Base-by-base conservation (phyloP, 78 protist genomes). In the Paratrimastix pyriformis region DNA sequence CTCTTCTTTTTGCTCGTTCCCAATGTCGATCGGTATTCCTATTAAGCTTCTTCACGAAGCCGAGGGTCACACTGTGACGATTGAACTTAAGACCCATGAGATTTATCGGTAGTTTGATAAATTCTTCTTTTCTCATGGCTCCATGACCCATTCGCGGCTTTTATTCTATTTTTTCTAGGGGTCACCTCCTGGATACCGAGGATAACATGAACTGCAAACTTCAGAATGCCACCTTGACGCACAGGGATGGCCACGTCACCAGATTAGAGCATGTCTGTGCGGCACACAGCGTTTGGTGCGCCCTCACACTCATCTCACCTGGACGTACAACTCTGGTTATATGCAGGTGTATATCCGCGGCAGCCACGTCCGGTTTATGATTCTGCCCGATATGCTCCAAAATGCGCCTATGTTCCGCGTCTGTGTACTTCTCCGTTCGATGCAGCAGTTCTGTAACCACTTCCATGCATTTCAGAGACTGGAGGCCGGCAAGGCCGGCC, bases 41-140 rank as follows among this genome's bases (percentile, higher is more conserved):
- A 81, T 95, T 26, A 93, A 94, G 78, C 83, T 95, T 50, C 84
- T 95, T 30, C 98, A 95, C 52, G 98, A 95, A 71, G 90, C 97
- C 18, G 90, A 89, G 76, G 90, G 93, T 33, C 93, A 88, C 75
- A 79, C 74, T 8, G 81, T 95, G 37, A 88, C 96, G 21, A 48
- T 90, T 8, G 98, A 92, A 69, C 40, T 91, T 50, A 86, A 79
- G 73, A 88, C 78, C 30, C 95, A 93, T 24, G 97, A 93, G 55
- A 69, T 87, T 6, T 85, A 76, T 73, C 32, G 80, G 0, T 79
- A 79, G 13, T 24, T 74, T 74, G 32, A 5, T 60, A 15, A 11
- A 76, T 57, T 57, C 46, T 74, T 52, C 21, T 74, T 15, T n/a
- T 44, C 4, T 57, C 7, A 30, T 74, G 4, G 13, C 15, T 50